Evolutionary conservation across 2,329 filamentous ascomycete genomes (phyloP).

Genomic region (Botrytis fabae): DNA sequence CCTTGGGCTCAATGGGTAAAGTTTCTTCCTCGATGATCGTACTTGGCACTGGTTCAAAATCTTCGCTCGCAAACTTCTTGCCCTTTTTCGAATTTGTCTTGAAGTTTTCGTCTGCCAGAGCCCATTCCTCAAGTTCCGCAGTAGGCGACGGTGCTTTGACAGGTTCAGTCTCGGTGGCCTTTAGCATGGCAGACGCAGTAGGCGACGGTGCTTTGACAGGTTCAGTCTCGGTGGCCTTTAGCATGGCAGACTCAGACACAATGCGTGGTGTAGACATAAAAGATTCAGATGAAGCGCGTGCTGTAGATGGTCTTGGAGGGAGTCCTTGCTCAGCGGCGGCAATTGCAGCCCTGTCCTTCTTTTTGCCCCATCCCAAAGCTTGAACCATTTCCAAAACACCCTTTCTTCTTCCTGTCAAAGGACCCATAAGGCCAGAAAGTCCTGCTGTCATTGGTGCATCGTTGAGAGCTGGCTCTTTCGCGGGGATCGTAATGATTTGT

Average conservation of each 20-base stretch:
- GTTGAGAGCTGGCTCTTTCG: background rate
- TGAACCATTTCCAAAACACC: conserved; percentile 24
- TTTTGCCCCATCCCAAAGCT: conserved; percentile 22
- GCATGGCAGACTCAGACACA: background rate
- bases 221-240: conserved; percentile 4
- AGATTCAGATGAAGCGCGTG: conserved; percentile 11
- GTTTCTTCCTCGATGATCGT: conserved; percentile 1
- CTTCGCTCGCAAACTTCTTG: background rate
- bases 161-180: conserved; percentile 3
- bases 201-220: background rate
- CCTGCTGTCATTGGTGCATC: conserved; percentile 19
- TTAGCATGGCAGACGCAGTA: background rate
- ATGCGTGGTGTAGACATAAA: background rate
- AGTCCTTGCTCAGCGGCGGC: conserved; percentile 13
- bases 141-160: background rate
- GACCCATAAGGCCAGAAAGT: conserved; percentile 6
- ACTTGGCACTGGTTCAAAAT: background rate
- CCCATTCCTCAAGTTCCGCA: conserved; percentile 11
- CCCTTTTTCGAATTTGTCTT: conserved; percentile 45
- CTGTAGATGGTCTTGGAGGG: conserved; percentile 17
- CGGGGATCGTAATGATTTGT: conserved; percentile 14
- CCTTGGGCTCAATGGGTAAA: background rate
- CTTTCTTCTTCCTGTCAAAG: conserved; percentile 17
- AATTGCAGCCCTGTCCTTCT: conserved; percentile 14
- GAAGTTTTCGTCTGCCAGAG: conserved; percentile 41